phyloP scores from a whole-genome alignment of 208 protist genomes.

The Chromosphaera perkinsii region DNA sequence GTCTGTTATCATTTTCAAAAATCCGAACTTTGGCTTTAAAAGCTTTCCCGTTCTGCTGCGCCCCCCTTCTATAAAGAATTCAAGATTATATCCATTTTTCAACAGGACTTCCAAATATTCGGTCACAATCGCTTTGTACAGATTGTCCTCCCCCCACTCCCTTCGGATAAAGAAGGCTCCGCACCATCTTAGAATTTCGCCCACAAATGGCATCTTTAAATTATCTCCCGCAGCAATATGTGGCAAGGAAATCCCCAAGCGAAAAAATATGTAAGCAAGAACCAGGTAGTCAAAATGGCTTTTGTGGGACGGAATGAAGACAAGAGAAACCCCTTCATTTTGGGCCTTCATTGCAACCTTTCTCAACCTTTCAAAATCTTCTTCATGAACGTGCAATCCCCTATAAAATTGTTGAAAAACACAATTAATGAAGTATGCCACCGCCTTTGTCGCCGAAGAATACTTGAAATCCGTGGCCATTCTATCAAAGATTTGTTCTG shows the following conservation, averaged over 20 bases:
- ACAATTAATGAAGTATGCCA: too few species aligned
- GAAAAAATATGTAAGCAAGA: constrained; percentile 42
- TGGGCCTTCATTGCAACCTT: too few species aligned
- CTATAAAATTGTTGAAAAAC: too few species aligned
- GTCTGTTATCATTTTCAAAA: constrained; percentile 37
- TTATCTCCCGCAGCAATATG: constrained; percentile 45
- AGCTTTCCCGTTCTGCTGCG: constrained; percentile 49
- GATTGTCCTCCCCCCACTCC: constrained; percentile 26
- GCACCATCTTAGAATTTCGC: constrained; percentile 5
- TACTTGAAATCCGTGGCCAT: too few species aligned
- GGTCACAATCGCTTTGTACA: constrained; percentile 39
- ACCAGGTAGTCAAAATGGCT: constrained; percentile 52
- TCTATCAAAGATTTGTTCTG: too few species aligned
- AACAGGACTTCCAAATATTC: constrained; percentile 35
- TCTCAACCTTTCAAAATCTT: too few species aligned
- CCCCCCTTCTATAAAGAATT: constrained; percentile 54
- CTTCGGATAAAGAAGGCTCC: constrained; percentile 48
- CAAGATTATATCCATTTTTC: constrained; percentile 26
- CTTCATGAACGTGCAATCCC: too few species aligned
- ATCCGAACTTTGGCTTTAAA: constrained; percentile 39
- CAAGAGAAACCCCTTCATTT: too few species aligned
- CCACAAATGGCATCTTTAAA: constrained; percentile 30
- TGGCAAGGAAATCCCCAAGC: constrained; percentile 38
- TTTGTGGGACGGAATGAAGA: constrained; percentile 47
- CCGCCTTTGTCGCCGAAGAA: too few species aligned